Base-by-base conservation (phyloP, 169 alveolate genomes). In the Plasmodium falciparum region DNA sequence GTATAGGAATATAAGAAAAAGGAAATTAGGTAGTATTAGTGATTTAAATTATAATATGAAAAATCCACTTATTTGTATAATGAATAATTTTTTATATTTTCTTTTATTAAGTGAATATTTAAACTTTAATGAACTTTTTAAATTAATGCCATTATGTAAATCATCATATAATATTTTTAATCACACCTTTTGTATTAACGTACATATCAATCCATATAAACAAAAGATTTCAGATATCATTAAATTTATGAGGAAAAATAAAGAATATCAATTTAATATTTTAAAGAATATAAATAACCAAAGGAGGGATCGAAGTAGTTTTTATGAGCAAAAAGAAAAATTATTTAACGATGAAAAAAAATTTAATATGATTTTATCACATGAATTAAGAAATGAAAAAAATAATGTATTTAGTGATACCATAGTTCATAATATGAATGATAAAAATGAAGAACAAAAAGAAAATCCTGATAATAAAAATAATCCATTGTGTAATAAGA, bases 141-240 rank as follows among this genome's bases (percentile, higher is more conserved):
- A 83, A 62, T 58, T 83, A 69, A 83, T 83, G 91, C 69, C 91
- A 8, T 29, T 83, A 62, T 83, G 91, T 62, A 83, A 69, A 39
- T 39, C 49, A 5, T 83, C 91, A 0, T 63, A 83, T 12, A 67
- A 83, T 15, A 83, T 83, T 12, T 83, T 83, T 45, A 83, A 83
- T 20, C 22, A 49, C 3, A 69, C 39, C 33, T 83, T 83, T 56
- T 69, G 61, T 49, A 62, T 83, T 7, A 83, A 83, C 43, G 91
- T 83, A n/a, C 72, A 83, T 33, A 72, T 83, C 15, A 83, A 83
- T 83, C 91, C 91, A 9, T 83, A 69, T 26, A 83, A 73, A 69
- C 91, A 83, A 58, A 67, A 17, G 69, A 63, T 83, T 8, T 69
- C 58, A 15, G 91, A 83, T 45, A 83, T 83, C 69, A 83, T 83